Conservation (phyloP, 2,329 filamentous ascomycete species). For the Alternaria atra region DNA sequence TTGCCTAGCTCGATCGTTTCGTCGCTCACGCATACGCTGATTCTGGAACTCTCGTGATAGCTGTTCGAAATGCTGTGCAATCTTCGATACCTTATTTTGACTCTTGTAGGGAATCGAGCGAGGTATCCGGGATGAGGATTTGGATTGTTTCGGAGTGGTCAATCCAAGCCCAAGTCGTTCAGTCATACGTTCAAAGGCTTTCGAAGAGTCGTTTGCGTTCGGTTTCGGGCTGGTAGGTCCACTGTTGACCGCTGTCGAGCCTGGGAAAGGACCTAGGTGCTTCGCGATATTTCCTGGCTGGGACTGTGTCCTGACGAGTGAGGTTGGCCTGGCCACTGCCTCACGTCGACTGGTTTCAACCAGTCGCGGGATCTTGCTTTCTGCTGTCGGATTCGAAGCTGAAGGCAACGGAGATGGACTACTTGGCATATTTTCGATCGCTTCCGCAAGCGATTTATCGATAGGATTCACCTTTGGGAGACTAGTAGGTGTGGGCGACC, state of each 20-base stretch:
- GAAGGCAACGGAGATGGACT: slow-evolving; percentile 34
- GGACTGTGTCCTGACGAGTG: slow-evolving; percentile 47
- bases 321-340: slow-evolving; percentile 32
- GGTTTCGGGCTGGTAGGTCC: slow-evolving; percentile 35
- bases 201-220: slow-evolving; percentile 48
- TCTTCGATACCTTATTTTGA: slow-evolving; percentile 83
- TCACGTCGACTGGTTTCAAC: slow-evolving; percentile 48
- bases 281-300: slow-evolving; percentile 46
- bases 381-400: slow-evolving; percentile 26
- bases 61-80: slow-evolving; percentile 96
- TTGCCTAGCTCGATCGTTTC: slow-evolving; percentile 77
- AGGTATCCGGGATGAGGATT: slow-evolving; percentile 75
- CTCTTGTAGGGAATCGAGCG: slow-evolving; percentile 76
- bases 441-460: slow-evolving; percentile 44
- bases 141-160: slow-evolving; percentile 63
- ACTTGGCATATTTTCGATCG: slow-evolving; percentile 46
- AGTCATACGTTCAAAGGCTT: slow-evolving; percentile 72
- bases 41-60: slow-evolving; percentile 96
- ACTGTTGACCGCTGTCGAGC: slow-evolving; percentile 27
- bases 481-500: slow-evolving; percentile 43
- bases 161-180: slow-evolving; percentile 74
- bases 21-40: slow-evolving; percentile 85
- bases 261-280: slow-evolving; percentile 24
- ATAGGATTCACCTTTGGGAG: slow-evolving; percentile 46
- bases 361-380: slow-evolving; percentile 52